Conservation (phyloP, 2,329 filamentous ascomycete species). For the Pleomassaria siparia region DNA sequence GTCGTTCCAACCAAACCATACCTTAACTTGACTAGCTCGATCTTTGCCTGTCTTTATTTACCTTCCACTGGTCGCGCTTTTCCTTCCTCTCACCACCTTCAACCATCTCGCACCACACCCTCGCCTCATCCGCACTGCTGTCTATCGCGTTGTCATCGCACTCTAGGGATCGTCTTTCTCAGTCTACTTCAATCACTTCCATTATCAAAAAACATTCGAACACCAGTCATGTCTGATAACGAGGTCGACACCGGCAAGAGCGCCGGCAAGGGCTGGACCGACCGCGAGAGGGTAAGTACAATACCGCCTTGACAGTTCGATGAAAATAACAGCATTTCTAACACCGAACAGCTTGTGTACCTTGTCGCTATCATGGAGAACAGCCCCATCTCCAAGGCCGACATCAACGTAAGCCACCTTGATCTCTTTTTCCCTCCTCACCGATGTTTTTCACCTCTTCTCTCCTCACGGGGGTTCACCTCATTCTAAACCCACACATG, state of each 20-base stretch:
- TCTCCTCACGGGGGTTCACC: no score
- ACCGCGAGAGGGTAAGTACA: constrained; percentile 3
- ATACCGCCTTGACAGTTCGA: not conserved
- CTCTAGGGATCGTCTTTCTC: no score
- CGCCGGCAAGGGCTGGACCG: not conserved
- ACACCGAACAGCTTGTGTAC: not conserved
- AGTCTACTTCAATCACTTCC: no score
- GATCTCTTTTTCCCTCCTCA: not conserved
- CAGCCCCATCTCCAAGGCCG: not conserved
- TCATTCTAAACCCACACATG: not conserved
- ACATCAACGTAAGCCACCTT: constrained; percentile 4
- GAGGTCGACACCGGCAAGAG: not conserved
- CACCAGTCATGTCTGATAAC: not conserved
- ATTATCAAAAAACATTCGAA: no score
- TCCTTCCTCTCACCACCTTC: no score
- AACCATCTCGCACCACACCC: no score
- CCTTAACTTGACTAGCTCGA: no score
- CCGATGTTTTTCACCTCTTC: not conserved
- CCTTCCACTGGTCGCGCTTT: no score
- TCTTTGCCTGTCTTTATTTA: no score
- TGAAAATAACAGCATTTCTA: not conserved
- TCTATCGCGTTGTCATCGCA: no score
- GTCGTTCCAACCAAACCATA: no score
- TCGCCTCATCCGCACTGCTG: no score
- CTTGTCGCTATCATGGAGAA: constrained; percentile 4